Conservation (phyloP, 2,329 filamentous ascomycete genomes). For the Pyricularia sp. region DNA sequence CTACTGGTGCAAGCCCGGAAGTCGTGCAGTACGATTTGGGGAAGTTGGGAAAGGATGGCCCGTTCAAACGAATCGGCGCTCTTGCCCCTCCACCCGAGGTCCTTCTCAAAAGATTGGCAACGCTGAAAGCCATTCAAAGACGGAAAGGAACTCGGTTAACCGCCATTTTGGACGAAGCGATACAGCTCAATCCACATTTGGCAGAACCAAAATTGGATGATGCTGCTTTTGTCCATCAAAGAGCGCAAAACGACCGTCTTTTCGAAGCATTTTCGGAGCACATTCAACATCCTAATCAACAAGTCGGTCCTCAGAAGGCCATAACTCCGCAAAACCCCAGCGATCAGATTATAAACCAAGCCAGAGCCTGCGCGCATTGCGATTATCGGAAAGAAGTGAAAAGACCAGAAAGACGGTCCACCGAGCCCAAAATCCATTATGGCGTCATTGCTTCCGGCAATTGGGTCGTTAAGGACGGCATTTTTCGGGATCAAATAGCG, state of each 20-base stretch:
- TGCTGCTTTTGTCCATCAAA: not conserved
- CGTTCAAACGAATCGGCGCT: not conserved
- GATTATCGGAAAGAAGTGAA: not conserved
- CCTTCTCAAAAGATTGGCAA: not conserved
- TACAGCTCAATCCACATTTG: not conserved
- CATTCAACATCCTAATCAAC: not conserved
- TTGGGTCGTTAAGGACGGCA: not conserved
- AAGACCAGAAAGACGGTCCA: not conserved
- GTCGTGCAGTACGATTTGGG: not conserved
- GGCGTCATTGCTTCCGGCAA: not conserved
- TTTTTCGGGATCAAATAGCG: not conserved
- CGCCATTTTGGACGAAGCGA: not conserved
- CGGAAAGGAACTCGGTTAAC: not conserved
- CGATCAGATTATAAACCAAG: not conserved
- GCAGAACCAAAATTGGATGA: not conserved
- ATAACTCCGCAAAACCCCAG: not conserved
- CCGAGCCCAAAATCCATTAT: not conserved
- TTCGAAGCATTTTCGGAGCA: not conserved
- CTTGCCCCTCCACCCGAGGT: not conserved
- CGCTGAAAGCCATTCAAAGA: not conserved
- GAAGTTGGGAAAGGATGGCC: not conserved
- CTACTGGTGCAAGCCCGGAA: not conserved
- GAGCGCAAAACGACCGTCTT: not conserved
- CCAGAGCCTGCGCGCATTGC: not conserved
- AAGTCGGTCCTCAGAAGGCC: not conserved